A percentile compares a stretch with the other conserved stretches of the same genome.
These are phyloP conservation scores for Saturnispora hagleri DNA, from an alignment of 805 yeast species.

Conservation along the genomic window DNA sequence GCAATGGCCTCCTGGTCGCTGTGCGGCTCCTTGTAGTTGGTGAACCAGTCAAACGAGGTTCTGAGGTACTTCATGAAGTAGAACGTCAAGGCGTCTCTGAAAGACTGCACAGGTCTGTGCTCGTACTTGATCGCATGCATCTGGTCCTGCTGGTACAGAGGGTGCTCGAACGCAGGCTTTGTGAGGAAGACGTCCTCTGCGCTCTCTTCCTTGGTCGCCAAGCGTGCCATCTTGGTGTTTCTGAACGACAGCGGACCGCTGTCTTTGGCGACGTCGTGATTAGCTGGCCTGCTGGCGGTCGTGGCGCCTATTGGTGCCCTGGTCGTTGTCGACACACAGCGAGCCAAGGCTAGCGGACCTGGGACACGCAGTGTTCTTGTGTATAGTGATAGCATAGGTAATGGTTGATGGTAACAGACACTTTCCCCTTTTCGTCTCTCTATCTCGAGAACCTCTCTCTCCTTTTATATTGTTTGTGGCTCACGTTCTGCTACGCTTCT, in stretches of 20 bases:
- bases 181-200: constrained; percentile 19
- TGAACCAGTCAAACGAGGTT: constrained; percentile 46
- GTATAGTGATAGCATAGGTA: neutral
- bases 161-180: constrained; percentile 35
- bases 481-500: neutral
- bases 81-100: constrained; percentile 46
- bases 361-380: neutral
- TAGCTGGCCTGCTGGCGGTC: neutral
- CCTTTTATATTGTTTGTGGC: neutral
- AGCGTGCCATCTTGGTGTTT: constrained; percentile 12
- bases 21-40: constrained; percentile 56
- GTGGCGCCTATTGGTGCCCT: neutral
- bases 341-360: neutral
- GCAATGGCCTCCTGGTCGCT: constrained; percentile 25
- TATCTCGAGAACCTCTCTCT: neutral
- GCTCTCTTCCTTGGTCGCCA: constrained; percentile 9
- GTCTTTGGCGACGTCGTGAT: neutral
- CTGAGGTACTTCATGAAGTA: constrained; percentile 38
- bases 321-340: neutral
- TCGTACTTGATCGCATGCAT: constrained; percentile 37
- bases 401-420: neutral
- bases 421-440: too few relatives aligned
- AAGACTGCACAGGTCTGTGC: constrained; percentile 41
- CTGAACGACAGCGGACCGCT: constrained; percentile 3
- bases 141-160: constrained; percentile 28